Evolutionary conservation across 2,329 filamentous ascomycete species (phyloP).

Genomic region (Talaromyces rugulosus): DNA sequence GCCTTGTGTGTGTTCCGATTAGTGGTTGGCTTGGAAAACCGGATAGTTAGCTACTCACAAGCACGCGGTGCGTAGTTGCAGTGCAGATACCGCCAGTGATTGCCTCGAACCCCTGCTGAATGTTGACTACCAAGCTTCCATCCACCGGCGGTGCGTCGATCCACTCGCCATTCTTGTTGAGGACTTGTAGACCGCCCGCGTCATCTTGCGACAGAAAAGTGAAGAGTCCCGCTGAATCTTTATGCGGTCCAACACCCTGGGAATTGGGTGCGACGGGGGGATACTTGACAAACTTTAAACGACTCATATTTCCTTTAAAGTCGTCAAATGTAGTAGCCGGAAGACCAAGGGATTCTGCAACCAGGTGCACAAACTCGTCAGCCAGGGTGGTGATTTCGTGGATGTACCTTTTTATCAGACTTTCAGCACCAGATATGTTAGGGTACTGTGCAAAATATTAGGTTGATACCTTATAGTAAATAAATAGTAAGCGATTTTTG

Average conservation of each 20-base stretch:
- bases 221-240: slow-evolving; percentile 50
- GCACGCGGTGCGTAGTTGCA: slow-evolving; percentile 43
- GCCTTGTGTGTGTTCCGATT: slow-evolving; percentile 26
- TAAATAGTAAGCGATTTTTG: neutral
- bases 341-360: slow-evolving; percentile 53
- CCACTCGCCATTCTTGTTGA: slow-evolving; percentile 41
- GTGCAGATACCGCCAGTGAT: slow-evolving; percentile 47
- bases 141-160: slow-evolving; percentile 24
- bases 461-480: neutral
- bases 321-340: slow-evolving; percentile 43
- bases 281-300: slow-evolving; percentile 55
- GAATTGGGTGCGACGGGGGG: slow-evolving; percentile 36
- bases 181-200: slow-evolving; percentile 14
- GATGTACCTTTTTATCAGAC: slow-evolving; percentile 49
- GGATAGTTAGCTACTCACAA: slow-evolving; percentile 39
- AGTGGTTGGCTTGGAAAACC: too few relatives aligned
- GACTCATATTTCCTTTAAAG: slow-evolving; percentile 48
- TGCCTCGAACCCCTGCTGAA: slow-evolving; percentile 44
- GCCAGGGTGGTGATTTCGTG: slow-evolving; percentile 44
- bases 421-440: slow-evolving; percentile 18
- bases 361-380: slow-evolving; percentile 50
- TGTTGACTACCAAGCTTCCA: slow-evolving; percentile 49
- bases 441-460: neutral
- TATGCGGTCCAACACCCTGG: slow-evolving; percentile 56
- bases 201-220: neutral